Base-by-base conservation (phyloP, 192 early-diverging fungal genomes). In the Linderina pennispora region DNA sequence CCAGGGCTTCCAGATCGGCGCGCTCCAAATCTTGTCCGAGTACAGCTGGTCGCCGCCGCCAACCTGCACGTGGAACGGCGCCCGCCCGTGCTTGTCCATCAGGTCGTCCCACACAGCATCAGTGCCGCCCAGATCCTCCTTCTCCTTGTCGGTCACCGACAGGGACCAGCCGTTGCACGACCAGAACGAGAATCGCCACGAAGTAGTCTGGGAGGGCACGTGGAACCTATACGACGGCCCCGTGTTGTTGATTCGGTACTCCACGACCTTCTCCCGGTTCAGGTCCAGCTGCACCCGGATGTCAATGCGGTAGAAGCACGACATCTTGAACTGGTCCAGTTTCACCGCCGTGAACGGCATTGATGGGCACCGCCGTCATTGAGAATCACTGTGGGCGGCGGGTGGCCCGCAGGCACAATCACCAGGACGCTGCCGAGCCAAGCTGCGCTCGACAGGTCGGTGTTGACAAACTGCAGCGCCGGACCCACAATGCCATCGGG, bases 41-140 rank as follows among this genome's bases (percentile, higher is more conserved):
- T 87, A 87, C 13, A 87, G 63, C 52, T 87, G 85, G 61, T 87
- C 85, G 38, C 85, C 85, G 17, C 85, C 85, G 31, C 85, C 83
- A 36, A 87, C 67, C 64, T 84, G 75, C 16, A 83, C 77, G 44
- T 87, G 82, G 55, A 83, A 81, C 9, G 82, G 82, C 21, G 72
- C 56, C 17, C 53, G 52, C 2, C 55, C 59, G 48, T 84, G 82
- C 55, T 81, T 77, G 18, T 64, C 68, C 51, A 83, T 41, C 11
- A 77, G 60, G 62, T 87, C 85, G 45, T 81, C 75, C 85, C 85
- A 87, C 26, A 87, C 53, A 4, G 79, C 79, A 11, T 79, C 77
- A 63, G 56, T 45, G 40, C 63, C 57, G 23, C 61, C 57, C 40
- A 76, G 48, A 48, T 50, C 53, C 23, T 55, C 42, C 57, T 65